Base-by-base conservation (phyloP, 1,284 basidiomycete genomes). In the Pseudozyma flocculosa region DNA sequence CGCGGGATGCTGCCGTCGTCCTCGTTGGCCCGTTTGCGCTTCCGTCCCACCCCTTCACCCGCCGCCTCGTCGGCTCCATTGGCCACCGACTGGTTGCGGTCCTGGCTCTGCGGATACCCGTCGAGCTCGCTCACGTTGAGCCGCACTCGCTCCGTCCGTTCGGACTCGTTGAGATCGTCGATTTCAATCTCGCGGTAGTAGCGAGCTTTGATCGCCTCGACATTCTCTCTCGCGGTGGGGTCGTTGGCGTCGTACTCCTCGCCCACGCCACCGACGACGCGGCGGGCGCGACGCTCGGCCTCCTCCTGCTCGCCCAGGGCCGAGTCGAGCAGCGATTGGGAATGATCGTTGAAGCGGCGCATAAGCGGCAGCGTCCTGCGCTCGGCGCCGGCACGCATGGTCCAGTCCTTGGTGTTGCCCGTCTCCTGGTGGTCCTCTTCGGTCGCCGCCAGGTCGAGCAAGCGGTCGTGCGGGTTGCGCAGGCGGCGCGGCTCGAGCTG, bases 301-400 rank as follows among this genome's bases (percentile, higher is more conserved):
- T 67, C 63, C 24, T 55, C 55, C 43, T 68, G 49, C 22, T 64
- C 74, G 5, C 73, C 78, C 61, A 81, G 50, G 0, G 78, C 73
- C 34, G 76, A 70, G 66, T 88, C 88, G 24, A 97, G 81, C 15
- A 97, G 80, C 61, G 91, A 83, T 69, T 93, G 89, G 0, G 91
- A 94, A 79, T 98, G 95, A 73, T 96, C 91, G 74, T 98, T 98
- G 81, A 98, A 98, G 70, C 94, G 88, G 39, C 95, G 84, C 70
- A 99, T 96, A 30, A 98, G 83, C 0, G 95, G 95, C 36, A 99
- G 79, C 18, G 89, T 88, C 21, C 87, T 87, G 44, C 87, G 83
- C 76, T 95, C 89, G 66, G 87, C 85, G 8, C 95, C 95, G 4
- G 93, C 87, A 74, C 92, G 89, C 95, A 98, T 99, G 0, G 95